phyloP scores from a whole-genome alignment of 495 filamentous ascomycete genomes.

The Mytilinidion resinicola region DNA sequence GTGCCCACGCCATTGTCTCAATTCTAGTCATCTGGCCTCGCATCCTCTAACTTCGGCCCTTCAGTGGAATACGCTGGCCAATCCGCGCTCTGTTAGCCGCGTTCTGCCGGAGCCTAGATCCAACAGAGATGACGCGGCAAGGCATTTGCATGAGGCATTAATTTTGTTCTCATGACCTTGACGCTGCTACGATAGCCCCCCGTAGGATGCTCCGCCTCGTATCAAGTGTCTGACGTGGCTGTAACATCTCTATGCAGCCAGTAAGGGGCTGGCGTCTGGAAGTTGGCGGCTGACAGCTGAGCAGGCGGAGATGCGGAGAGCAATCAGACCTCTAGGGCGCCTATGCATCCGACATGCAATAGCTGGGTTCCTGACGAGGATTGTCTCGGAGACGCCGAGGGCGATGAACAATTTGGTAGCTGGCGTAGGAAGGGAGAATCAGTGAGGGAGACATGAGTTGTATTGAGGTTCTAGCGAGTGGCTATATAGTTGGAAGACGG shows the following conservation, averaged over 20 bases:
- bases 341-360: background rate
- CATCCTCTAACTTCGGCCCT: no score
- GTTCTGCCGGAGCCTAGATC: background rate
- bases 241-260: background rate
- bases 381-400: background rate
- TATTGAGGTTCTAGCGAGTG: no score
- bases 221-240: background rate
- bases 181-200: background rate
- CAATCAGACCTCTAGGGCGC: background rate
- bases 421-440: no score
- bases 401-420: no score
- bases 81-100: background rate
- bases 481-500: no score
- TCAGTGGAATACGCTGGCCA: no score
- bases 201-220: background rate
- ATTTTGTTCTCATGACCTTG: background rate
- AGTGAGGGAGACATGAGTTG: no score
- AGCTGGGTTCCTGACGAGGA: background rate
- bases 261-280: background rate
- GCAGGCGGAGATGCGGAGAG: background rate
- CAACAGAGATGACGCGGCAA: background rate
- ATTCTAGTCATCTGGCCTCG: no score
- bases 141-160: background rate
- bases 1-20: no score
- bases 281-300: background rate